phyloP scores from a whole-genome alignment of 495 filamentous ascomycete genomes.

The Penicillium nucicola region DNA sequence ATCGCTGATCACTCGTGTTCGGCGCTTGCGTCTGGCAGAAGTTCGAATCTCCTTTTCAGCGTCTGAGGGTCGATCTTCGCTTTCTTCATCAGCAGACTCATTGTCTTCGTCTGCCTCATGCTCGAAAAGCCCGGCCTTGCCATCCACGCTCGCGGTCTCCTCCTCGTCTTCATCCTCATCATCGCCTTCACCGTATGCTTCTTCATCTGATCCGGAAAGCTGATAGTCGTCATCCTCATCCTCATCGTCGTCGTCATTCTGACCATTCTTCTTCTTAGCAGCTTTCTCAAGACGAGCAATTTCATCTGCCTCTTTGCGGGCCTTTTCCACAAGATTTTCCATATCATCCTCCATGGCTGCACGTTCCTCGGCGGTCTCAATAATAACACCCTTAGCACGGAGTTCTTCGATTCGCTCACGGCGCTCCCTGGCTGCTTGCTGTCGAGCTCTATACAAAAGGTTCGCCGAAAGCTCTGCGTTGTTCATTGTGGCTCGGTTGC shows the following conservation, averaged over 20 bases:
- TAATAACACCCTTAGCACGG: slow-evolving; percentile 69
- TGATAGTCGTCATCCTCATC: slow-evolving; percentile 57
- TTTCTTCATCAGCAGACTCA: slow-evolving; percentile 32
- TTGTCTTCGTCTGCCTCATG: slow-evolving; percentile 40
- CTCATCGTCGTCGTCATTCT: slow-evolving; percentile 62
- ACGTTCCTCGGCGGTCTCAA: slow-evolving; percentile 85
- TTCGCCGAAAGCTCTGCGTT: slow-evolving; percentile 63
- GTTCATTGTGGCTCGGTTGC: slow-evolving; percentile 57
- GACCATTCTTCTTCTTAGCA: slow-evolving; percentile 54
- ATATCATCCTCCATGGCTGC: slow-evolving; percentile 75
- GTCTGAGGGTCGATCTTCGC: slow-evolving; percentile 19
- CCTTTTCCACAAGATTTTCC: slow-evolving; percentile 83
- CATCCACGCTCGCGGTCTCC: slow-evolving; percentile 36
- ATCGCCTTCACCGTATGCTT: slow-evolving; percentile 30
- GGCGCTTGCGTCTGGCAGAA: slow-evolving; percentile 34
- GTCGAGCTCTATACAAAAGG: slow-evolving; percentile 65
- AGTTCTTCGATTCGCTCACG: slow-evolving; percentile 74
- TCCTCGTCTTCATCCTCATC: slow-evolving; percentile 36
- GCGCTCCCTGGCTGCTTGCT: slow-evolving; percentile 78
- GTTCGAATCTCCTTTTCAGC: slow-evolving; percentile 20
- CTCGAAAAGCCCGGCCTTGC: slow-evolving; percentile 32
- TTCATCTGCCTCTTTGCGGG: slow-evolving; percentile 73
- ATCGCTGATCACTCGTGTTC: slow-evolving; percentile 43
- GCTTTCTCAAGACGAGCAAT: slow-evolving; percentile 74
- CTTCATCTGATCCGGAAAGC: slow-evolving; percentile 52